A percentile compares a stretch with the other conserved stretches of the same genome.
Conservation (phyloP, 306 rosid species). For the Prunus armeniaca region DNA sequence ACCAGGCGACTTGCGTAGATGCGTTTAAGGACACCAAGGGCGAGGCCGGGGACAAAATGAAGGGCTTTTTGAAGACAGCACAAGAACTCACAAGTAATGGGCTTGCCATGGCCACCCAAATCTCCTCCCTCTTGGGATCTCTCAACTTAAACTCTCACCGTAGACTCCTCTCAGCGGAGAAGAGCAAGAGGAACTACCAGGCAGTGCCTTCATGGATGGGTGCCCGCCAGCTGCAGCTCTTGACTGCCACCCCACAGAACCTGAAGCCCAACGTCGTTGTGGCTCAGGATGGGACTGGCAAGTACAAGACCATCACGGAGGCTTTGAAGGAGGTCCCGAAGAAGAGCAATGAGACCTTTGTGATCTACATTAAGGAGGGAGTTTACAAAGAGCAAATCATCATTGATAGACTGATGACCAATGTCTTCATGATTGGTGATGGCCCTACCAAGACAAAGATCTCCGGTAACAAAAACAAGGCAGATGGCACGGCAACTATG, state of each 20-base stretch:
- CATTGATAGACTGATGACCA: slow-evolving; percentile 8
- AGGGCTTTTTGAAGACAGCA: slow-evolving; percentile 26
- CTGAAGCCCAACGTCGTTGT: slow-evolving; percentile 33
- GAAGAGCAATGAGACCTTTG: slow-evolving; percentile 28
- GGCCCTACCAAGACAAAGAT: slow-evolving; percentile 32
- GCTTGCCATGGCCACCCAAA: slow-evolving; percentile 45
- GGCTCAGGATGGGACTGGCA: slow-evolving; percentile 54
- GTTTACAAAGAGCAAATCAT: slow-evolving; percentile 35
- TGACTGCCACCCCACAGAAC: background rate
- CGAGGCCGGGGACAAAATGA: slow-evolving; percentile 45
- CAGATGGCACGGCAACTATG: background rate
- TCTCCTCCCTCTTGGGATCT: background rate
- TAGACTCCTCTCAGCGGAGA: background rate
- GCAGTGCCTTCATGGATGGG: slow-evolving; percentile 42
- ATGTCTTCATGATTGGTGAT: slow-evolving; percentile 47
- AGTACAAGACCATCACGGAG: slow-evolving; percentile 39
- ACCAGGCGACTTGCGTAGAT: slow-evolving; percentile 55
- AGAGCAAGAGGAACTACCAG: background rate
- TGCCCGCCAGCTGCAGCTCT: slow-evolving; percentile 30
- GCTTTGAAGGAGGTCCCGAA: slow-evolving; percentile 39
- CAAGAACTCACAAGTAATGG: slow-evolving; percentile 53
- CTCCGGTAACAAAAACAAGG: background rate
- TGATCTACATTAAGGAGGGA: slow-evolving; percentile 55
- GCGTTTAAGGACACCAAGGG: slow-evolving; percentile 50
- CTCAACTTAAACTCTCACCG: slow-evolving; percentile 1